Evolutionary conservation across 1,284 basidiomycete species (phyloP), one percentile per base, ranked within the genome.

Genomic region (Tylopilus sp.): DNA sequence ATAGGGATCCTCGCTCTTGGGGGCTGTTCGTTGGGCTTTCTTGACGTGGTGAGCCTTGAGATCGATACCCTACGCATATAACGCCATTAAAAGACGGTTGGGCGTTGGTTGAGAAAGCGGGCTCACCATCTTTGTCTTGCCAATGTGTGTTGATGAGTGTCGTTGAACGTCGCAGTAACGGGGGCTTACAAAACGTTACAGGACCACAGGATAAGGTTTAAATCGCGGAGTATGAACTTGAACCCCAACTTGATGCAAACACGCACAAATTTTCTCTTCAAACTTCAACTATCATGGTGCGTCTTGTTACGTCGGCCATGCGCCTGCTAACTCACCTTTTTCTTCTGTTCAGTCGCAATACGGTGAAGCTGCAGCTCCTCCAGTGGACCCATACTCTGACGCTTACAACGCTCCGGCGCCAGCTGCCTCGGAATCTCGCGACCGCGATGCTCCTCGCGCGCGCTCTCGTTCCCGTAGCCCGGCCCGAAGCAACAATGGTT

Each of bases 1-100:
- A 78, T 99, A 98, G 31, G 96, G 95, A 76, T 99, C 96, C 89
- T 98, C 92, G 72, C 92, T 96, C 82, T 92, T 92, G 72, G 96
- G 96, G 59, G 93, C 93, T 61, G 89, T 89, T 64, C 96, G 87
- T 71, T 84, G 79, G 66, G 95, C 89, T 83, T 96, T 97, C 87
- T 92, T 97, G 85, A 97, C 95, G 86, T 99, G 96, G 81, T 98
- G 96, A 75, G 82, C 79, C 71, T 83, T 81, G 75, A 98, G 87
- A 77, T 99, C 96, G 78, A 98, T 97, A 89, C 96, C 96, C 95
- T 95, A 59, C 21, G 16, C 40, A 50, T 10, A 5, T 13, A 31
- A 40, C 19, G 59, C 31, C 64, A 59, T 54, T 55, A 51, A 41
- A 44, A 51, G 44, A 44, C 23, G 15, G 21, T 48, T 58, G 31